A percentile compares a stretch with the other conserved stretches of the same genome.
Evolutionary conservation across 2,329 filamentous ascomycete species (phyloP).

Genomic region (Ceratocystis huliohia): DNA sequence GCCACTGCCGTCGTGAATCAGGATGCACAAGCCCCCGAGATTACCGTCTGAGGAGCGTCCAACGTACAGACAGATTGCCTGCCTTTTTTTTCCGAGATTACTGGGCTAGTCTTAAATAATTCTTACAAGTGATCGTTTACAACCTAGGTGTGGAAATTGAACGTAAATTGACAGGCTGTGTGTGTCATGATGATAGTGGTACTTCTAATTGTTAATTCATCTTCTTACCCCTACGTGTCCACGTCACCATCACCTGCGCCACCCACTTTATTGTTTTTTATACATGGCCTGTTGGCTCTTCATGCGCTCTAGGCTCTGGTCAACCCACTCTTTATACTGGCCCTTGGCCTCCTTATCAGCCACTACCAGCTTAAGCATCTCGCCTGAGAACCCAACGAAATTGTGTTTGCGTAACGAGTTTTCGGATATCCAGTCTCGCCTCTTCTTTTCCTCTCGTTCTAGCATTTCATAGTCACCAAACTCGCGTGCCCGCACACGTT

Average conservation of each 20-base stretch:
- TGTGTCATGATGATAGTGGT: not conserved
- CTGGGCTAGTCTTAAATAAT: not conserved
- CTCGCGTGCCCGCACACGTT: conserved; percentile 62
- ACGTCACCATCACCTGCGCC: conserved; percentile 30
- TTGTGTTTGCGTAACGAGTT: conserved; percentile 86
- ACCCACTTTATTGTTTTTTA: conserved; percentile 27
- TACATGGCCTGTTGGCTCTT: conserved; percentile 30
- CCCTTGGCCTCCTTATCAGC: conserved; percentile 56
- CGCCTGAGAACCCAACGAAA: conserved; percentile 89
- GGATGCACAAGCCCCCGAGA: not conserved
- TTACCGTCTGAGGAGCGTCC: not conserved
- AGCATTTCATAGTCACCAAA: conserved; percentile 72
- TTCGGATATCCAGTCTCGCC: conserved; percentile 83
- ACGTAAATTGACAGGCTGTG: not conserved
- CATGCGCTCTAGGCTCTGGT: conserved; percentile 49
- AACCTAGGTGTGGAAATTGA: too few relatives aligned
- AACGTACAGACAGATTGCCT: not conserved
- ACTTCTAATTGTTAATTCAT: not conserved
- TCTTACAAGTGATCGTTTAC: too few relatives aligned
- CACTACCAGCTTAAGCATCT: conserved; percentile 81
- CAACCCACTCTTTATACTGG: conserved; percentile 53
- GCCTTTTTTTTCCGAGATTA: not conserved
- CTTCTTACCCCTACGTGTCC: conserved; percentile 30
- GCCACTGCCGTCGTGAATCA: conserved; percentile 6
- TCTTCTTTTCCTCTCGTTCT: conserved; percentile 68